These are phyloP conservation scores for Excoecaria agallocha DNA, from an alignment of 345 rosid genomes.

Conservation along the genomic window DNA sequence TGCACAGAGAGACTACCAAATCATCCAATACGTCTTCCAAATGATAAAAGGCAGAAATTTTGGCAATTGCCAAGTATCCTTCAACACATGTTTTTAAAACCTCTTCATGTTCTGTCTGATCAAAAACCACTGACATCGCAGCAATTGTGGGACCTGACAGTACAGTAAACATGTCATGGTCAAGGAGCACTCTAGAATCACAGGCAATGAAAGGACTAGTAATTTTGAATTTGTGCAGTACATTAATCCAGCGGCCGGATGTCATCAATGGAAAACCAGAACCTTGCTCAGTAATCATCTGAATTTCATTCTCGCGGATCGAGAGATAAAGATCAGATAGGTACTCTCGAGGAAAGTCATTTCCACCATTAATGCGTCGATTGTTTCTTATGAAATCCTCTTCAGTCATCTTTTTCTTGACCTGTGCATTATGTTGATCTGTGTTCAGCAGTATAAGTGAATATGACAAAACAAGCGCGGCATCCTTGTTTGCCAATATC, in stretches of 20 bases:
- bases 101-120: constrained; percentile 68
- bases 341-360: constrained; percentile 68
- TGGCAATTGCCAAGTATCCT: constrained; percentile 69
- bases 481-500: constrained; percentile 56
- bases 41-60: constrained; percentile 55
- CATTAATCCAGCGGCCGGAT: constrained; percentile 60
- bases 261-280: constrained; percentile 55
- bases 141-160: constrained; percentile 64
- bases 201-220: constrained; percentile 50
- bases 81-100: constrained; percentile 56
- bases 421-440: constrained; percentile 74
- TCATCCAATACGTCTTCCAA: constrained; percentile 59
- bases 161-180: constrained; percentile 62
- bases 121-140: constrained; percentile 72
- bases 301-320: constrained; percentile 67
- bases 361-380: constrained; percentile 62
- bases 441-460: constrained; percentile 71
- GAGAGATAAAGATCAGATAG: constrained; percentile 64
- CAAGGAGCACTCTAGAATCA: constrained; percentile 48
- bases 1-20: constrained; percentile 65
- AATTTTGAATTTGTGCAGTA: constrained; percentile 60
- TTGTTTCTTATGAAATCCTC: constrained; percentile 73
- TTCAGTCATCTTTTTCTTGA: constrained; percentile 77
- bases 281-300: constrained; percentile 66
- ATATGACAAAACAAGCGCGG: constrained; percentile 67